Base-by-base conservation (phyloP, 1,139 yeast species). In the Yamadazyma siamensis region DNA sequence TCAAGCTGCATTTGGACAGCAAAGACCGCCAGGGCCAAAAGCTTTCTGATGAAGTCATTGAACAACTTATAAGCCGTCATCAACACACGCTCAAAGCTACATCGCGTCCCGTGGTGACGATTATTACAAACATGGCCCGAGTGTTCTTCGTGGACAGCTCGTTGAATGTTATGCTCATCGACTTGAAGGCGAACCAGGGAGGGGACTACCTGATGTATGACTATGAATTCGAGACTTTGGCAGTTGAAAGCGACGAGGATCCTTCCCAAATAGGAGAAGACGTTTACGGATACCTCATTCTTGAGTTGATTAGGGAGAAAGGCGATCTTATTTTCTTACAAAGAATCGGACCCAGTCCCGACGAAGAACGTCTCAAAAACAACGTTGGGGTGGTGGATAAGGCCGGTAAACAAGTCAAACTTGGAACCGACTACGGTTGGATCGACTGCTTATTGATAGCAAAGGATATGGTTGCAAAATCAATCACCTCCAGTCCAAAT, bases 201-300 rank as follows among this genome's bases (percentile, higher is more conserved):
- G 50, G 58, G n/a, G 78, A 77, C 43, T 77, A 81, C 37, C 83
- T 84, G 53, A 77, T 82, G 80, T 82, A 81, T 50, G 89, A 82
- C 53, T 82, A 80, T 52, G 91, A 82, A 47, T 81, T 82, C 52
- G 75, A 68, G 39, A 48, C 52, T 15, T 41, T 52, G 9, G 49
- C 53, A 2, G 57, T 54, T n/a, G 68, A 58, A 11, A 72, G 74
- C 40, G 81, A 75, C 27, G 59, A 54, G n/a, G 59, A 59, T 22
- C 36, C 35, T 11, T 19, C 13, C 3, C 29, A 30, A 4, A 37
- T 40, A 6, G 56, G 50, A 3, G 54, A 52, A 23, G 66, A 61
- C 3, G 56, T 51, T 5, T 71, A 61, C 33, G 89, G 89, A 1
- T 81, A 75, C 44, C 61, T 82, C 31, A 80, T 82, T 11, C 52